Evolutionary conservation across 2,329 filamentous ascomycete species (phyloP), one percentile per base, ranked within the genome.

Genomic region (Penicillium crustosum): DNA sequence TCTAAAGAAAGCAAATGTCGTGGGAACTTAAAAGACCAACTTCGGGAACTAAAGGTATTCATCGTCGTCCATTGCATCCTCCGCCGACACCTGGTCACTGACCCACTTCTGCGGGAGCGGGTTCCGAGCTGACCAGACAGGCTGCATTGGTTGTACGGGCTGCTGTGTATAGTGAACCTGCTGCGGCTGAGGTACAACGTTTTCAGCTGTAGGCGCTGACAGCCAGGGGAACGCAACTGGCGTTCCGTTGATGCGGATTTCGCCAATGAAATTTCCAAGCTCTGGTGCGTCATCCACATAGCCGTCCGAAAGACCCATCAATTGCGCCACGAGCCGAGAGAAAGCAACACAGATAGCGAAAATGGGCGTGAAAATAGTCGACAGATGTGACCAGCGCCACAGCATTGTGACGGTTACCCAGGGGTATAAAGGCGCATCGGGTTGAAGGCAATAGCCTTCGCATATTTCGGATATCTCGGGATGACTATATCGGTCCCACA

Each of bases 321-420:
- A 49, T 45, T 77, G 74, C 23, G 68, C 65, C 15, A 69, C 41
- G 17, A 77, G 61, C 17, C 72, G 62, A 57, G 68, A 66, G 36
- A 73, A 53, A 1, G 70, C 72, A 13, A 76, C 51, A 1, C 61
- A 15, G 15, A 77, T 54, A 3, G 73, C 65, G 53, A 71, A 63
- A 15, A 75, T 31, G 0, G 75, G 73, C 0, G 65, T 61, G 4
- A 73, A 56, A 15, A 74, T 33, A 3, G 58, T 53, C 0, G 70
- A 74, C 6, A 78, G 59, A 62, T 74, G 73, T 17, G 74, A 73
- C 78, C 77, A 79, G 25, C 78, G 76, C 70, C 71, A 82, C 3
- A 84, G 57, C 66, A 86, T 76, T 3, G 82, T 85, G 3, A 82
- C 81, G 6, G 84, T 75, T 6, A 84, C 82, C 59, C 79, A 83